A percentile compares a stretch with the other conserved stretches of the same genome.
Evolutionary conservation across 2,329 filamentous ascomycete genomes (phyloP).

Genomic region (Colletotrichum sp.): DNA sequence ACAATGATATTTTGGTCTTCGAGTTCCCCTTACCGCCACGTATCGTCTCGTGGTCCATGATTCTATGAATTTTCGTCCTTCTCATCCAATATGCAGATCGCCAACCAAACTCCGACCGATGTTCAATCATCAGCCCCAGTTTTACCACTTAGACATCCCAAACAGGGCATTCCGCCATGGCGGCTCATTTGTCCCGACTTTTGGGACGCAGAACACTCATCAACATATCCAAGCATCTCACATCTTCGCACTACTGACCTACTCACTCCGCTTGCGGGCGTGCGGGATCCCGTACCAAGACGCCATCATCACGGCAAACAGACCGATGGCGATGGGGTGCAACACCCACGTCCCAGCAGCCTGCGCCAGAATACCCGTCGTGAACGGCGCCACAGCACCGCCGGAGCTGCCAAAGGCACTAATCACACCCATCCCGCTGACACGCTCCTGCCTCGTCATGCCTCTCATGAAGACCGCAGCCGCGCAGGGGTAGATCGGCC

Average conservation of each 20-base stretch:
- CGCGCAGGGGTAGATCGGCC: conserved; percentile 80
- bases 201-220: no score
- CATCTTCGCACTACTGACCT: background rate
- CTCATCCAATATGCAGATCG: background rate
- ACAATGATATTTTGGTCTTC: background rate
- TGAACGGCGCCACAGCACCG: conserved; percentile 70
- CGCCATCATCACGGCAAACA: conserved; percentile 68
- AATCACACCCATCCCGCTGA: conserved; percentile 71
- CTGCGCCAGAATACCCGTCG: conserved; percentile 68
- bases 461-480: conserved; percentile 66
- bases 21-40: background rate
- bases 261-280: conserved; percentile 65
- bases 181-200: background rate
- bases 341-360: conserved; percentile 67
- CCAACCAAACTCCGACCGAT: background rate
- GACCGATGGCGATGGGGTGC: conserved; percentile 69
- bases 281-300: conserved; percentile 68
- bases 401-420: conserved; percentile 73
- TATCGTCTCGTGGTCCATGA: background rate
- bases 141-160: background rate
- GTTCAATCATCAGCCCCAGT: background rate
- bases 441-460: conserved; percentile 63
- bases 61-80: background rate
- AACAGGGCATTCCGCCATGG: background rate
- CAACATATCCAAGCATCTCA: background rate